Base-by-base conservation (phyloP, 306 rosid genomes). In the Prunus mume region DNA sequence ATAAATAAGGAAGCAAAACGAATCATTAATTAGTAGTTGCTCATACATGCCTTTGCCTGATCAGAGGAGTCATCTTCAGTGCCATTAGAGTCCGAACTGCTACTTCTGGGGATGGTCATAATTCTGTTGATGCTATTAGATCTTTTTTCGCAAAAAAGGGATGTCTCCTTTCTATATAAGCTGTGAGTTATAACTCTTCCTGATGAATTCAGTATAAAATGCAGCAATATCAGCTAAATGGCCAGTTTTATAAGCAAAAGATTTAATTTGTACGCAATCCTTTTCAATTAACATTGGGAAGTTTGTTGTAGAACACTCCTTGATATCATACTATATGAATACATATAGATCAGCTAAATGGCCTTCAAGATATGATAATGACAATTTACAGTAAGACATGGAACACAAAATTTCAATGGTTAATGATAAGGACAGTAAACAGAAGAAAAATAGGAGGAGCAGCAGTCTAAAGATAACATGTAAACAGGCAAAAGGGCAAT, bases 41-140 rank as follows among this genome's bases (percentile, higher is more conserved):
- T 52, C 17, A 64, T 66, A 83, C 96, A 61, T 89, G 74, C 98
- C 97, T 90, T 79, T 60, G 84, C 69, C 76, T 86, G 83, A 71
- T 76, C 76, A 81, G 97, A 72, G 72, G 78, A 72, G 30, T 87
- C 87, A 41, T 86, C 88, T 51, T 76, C 55, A 22, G 54, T 82
- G 73, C 80, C 82, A 71, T 66, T 81, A 54, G 97, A 73, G 80
- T 91, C 84, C 10, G 94, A 89, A 80, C 64, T 74, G 76, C 82
- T 82, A 58, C 85, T 72, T 80, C 80, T 80, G 57, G 79, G 76
- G 55, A 86, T 76, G 81, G 76, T 83, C 41, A 78, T 30, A 5
- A 71, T 72, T 43, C 49, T 41, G 14, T 64, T 41, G 68, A 76
- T 76, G 58, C 66, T 51, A 9, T 66, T 30, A 43, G 68, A 77